phyloP scores from a whole-genome alignment of 1,284 basidiomycete species.

The Puccinia polysora region DNA sequence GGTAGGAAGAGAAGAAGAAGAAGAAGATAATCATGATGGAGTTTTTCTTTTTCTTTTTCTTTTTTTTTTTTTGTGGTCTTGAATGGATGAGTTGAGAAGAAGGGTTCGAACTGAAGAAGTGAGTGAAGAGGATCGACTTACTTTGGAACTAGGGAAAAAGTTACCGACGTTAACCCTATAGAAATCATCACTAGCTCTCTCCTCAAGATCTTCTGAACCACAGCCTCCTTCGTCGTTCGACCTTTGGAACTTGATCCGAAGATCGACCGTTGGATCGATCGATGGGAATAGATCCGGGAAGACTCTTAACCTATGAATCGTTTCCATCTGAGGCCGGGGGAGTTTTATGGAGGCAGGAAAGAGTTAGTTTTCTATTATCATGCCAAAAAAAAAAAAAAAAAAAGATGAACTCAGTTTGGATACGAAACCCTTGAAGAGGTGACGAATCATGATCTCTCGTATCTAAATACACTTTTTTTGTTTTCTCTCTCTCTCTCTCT shows the following conservation, averaged over 20 bases:
- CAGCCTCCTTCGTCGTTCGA: constrained; percentile 46
- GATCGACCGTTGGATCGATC: constrained; percentile 68
- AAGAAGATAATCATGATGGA: constrained; percentile 53
- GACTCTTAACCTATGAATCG: constrained; percentile 79
- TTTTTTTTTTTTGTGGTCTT: too few relatives aligned
- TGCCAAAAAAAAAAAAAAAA: background rate
- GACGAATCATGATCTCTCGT: too few relatives aligned
- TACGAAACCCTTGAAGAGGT: background rate
- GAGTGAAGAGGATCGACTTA: constrained; percentile 66
- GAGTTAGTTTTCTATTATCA: background rate
- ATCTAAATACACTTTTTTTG: too few relatives aligned
- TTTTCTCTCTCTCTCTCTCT: too few relatives aligned
- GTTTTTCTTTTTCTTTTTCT: too few relatives aligned
- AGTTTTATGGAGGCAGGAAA: constrained; percentile 33
- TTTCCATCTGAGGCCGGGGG: too few relatives aligned
- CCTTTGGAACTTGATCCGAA: constrained; percentile 58
- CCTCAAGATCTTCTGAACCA: background rate
- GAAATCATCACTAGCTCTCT: background rate
- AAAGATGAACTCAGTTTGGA: background rate
- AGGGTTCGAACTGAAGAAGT: constrained; percentile 61
- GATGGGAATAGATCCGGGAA: constrained; percentile 77
- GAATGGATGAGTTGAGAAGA: too few relatives aligned
- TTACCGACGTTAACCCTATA: constrained; percentile 23
- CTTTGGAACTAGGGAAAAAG: constrained; percentile 54
- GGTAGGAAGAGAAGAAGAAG: background rate